Conservation (phyloP, 352 stramenopile species). For the Phytophthora multivora region DNA sequence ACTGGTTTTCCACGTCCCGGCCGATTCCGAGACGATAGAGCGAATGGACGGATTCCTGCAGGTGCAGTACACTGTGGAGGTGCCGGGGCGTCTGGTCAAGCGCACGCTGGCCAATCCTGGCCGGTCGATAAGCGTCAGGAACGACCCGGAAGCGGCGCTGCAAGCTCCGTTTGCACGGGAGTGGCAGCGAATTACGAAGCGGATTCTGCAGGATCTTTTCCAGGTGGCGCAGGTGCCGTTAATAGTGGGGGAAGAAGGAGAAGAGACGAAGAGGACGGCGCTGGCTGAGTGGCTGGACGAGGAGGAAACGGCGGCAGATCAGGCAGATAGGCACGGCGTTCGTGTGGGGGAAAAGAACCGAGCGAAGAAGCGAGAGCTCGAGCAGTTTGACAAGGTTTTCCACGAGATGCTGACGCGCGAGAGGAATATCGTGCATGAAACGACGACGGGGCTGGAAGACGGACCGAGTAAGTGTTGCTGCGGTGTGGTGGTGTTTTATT, state of each 20-base stretch:
- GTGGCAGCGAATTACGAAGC: constrained; percentile 72
- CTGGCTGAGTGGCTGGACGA: constrained; percentile 62
- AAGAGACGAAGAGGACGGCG: constrained; percentile 33
- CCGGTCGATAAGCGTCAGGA: constrained; percentile 16
- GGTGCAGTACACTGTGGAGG: constrained; percentile 53
- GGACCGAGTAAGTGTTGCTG: constrained; percentile 49
- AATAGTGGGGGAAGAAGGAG: constrained; percentile 3
- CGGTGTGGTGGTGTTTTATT: neutral
- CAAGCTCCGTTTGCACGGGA: constrained; percentile 60
- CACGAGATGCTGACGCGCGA: constrained; percentile 67
- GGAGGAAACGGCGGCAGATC: constrained; percentile 40
- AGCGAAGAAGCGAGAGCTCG: constrained; percentile 42
- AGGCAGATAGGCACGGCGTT: constrained; percentile 38
- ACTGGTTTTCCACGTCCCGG: constrained; percentile 60
- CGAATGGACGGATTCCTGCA: constrained; percentile 26
- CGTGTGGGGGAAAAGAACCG: constrained; percentile 50
- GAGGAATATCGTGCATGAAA: constrained; percentile 76
- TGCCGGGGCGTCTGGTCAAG: constrained; percentile 56
- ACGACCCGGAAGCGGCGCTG: constrained; percentile 38
- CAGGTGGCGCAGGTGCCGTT: constrained; percentile 60
- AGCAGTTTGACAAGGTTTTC: constrained; percentile 67
- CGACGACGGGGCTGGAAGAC: constrained; percentile 77
- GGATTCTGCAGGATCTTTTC: constrained; percentile 66
- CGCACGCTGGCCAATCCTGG: constrained; percentile 54
- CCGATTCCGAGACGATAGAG: constrained; percentile 11